A percentile compares a stretch with the other conserved stretches of the same genome.
Evolutionary conservation across 192 early-diverging fungal species (phyloP).

Genomic region (Chytriomyces sp.): DNA sequence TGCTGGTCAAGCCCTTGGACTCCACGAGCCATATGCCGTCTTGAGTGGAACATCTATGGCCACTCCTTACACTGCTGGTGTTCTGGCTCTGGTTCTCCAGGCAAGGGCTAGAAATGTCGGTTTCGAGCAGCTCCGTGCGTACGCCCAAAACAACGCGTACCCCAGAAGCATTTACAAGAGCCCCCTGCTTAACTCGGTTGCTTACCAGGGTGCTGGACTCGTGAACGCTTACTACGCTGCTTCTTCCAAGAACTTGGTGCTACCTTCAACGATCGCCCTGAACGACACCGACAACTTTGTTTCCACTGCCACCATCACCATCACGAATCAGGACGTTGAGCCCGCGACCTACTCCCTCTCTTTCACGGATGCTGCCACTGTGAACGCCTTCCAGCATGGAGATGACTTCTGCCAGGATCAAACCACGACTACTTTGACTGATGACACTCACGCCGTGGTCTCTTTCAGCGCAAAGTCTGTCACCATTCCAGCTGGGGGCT

Average conservation of each 20-base stretch:
- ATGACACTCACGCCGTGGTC: constrained; percentile 12
- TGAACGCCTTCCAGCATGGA: constrained; percentile 5
- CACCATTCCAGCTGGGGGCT: constrained; percentile 29
- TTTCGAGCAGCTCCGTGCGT: constrained; percentile 28
- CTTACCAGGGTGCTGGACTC: constrained; percentile 74
- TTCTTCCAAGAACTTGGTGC: constrained; percentile 48
- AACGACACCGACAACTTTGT: constrained; percentile 40
- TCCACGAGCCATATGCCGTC: constrained; percentile 24
- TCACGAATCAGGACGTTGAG: constrained; percentile 31
- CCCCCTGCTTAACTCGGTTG: constrained; percentile 55
- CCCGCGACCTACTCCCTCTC: constrained; percentile 28
- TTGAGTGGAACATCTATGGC: constrained; percentile 82
- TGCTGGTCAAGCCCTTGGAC: not conserved
- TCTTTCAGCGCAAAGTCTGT: constrained; percentile 1
- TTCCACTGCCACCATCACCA: constrained; percentile 18
- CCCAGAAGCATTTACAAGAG: constrained; percentile 41
- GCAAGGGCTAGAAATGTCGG: constrained; percentile 38
- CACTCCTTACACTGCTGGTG: constrained; percentile 71
- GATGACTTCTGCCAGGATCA: constrained; percentile 32
- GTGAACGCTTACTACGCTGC: constrained; percentile 70
- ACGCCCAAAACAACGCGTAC: constrained; percentile 58
- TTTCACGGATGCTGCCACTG: constrained; percentile 25
- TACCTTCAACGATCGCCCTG: constrained; percentile 46
- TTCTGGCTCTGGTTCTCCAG: constrained; percentile 66
- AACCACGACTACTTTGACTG: constrained; percentile 6